Percentiles rank a stretch among this genome's conserved stretches.
Evolutionary conservation across 805 yeast species (phyloP).

Genomic region (Lachancea mirantina): DNA sequence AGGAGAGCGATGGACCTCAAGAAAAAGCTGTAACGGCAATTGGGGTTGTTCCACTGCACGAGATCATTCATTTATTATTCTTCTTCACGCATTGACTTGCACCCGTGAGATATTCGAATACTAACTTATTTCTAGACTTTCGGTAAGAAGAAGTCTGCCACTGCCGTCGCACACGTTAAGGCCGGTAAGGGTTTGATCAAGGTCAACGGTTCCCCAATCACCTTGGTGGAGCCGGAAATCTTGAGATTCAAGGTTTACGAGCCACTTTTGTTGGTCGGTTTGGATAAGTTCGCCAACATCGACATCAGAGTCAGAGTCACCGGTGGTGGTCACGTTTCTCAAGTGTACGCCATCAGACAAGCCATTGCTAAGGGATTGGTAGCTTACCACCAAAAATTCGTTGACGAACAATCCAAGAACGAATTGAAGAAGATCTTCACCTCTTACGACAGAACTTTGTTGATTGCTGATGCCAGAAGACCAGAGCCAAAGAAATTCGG

Average conservation of each 20-base stretch:
- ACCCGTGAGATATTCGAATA: conserved; percentile 1
- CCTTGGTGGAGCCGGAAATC: conserved; percentile 98
- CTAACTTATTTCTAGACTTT: conserved; percentile 60
- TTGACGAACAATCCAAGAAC: conserved; percentile 99
- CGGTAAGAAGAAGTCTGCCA: conserved; percentile 99
- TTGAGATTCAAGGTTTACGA: conserved; percentile 99
- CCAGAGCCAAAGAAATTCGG: conserved; percentile 99
- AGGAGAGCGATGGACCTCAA: too few relatives aligned
- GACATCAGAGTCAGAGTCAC: conserved; percentile 99
- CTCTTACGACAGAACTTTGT: conserved; percentile 97
- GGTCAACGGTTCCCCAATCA: conserved; percentile 99
- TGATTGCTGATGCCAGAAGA: conserved; percentile 99
- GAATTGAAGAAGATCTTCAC: conserved; percentile 98
- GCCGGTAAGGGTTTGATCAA: conserved; percentile 99
- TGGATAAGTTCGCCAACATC: conserved; percentile 96
- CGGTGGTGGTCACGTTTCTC: conserved; percentile 99
- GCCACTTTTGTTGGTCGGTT: conserved; percentile 96
- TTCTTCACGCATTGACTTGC: neutral
- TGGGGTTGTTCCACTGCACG: too few relatives aligned
- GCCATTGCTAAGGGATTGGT: conserved; percentile 99
- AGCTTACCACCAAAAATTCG: conserved; percentile 99
- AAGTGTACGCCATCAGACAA: conserved; percentile 99
- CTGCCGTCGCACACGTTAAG: conserved; percentile 99
- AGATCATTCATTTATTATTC: neutral
- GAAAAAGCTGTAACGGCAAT: too few relatives aligned